These are phyloP conservation scores for Cercospora sp. DNA, from an alignment of 2,329 filamentous ascomycete species.

Conservation along the genomic window DNA sequence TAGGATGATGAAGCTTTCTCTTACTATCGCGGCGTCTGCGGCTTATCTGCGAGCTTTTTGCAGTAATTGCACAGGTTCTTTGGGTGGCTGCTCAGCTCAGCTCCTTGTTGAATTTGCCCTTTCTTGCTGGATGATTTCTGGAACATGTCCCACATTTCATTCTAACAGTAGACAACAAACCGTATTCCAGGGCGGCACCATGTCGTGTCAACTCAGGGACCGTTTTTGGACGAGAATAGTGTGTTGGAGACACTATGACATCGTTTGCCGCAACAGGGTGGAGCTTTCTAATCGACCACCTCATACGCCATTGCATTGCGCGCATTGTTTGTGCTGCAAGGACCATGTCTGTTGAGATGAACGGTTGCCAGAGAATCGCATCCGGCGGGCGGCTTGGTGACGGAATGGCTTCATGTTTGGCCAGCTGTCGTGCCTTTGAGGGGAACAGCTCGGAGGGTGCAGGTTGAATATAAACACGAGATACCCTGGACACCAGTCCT, in stretches of 20 bases:
- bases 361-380: slow-evolving; percentile 5
- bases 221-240: slow-evolving; percentile 17
- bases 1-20: slow-evolving; percentile 6
- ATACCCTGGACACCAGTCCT: slow-evolving; percentile 12
- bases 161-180: not conserved
- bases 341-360: slow-evolving; percentile 16
- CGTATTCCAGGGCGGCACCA: slow-evolving; percentile 10
- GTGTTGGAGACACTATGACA: slow-evolving; percentile 29
- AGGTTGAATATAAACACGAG: slow-evolving; percentile 19
- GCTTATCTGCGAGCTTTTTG: slow-evolving; percentile 1
- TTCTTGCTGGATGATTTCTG: not conserved
- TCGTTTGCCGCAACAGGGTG: slow-evolving; percentile 26
- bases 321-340: slow-evolving; percentile 8
- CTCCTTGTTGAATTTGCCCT: not conserved
- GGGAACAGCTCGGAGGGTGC: slow-evolving; percentile 8
- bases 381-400: slow-evolving; percentile 9
- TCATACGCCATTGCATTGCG: slow-evolving; percentile 7
- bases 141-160: slow-evolving; percentile 16
- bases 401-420: slow-evolving; percentile 3
- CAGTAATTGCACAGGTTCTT: slow-evolving; percentile 5
- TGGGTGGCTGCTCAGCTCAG: not conserved
- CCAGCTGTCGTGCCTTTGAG: slow-evolving; percentile 2
- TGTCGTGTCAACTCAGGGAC: slow-evolving; percentile 24
- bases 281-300: slow-evolving; percentile 16
- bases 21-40: not conserved